Conservation (phyloP, 495 filamentous ascomycete genomes). For the Stereocaulon alpinum region DNA sequence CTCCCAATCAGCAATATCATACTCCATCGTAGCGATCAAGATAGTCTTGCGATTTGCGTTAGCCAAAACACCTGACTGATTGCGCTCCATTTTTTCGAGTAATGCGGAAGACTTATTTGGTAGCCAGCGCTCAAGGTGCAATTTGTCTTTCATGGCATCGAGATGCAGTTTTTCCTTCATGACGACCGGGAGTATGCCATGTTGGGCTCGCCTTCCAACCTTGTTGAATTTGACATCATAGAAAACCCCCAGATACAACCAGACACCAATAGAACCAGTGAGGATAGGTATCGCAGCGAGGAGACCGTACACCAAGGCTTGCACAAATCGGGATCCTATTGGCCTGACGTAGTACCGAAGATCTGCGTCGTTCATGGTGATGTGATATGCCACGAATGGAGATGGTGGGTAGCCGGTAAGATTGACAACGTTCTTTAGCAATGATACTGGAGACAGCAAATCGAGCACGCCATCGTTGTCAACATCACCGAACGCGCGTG, state of each 20-base stretch:
- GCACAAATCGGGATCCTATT: constrained; percentile 31
- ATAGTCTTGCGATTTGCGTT: constrained; percentile 24
- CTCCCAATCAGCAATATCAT: constrained; percentile 41
- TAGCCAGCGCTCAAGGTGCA: constrained; percentile 16
- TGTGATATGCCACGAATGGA: constrained; percentile 35
- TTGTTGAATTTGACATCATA: constrained; percentile 45
- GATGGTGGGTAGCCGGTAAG: constrained; percentile 34
- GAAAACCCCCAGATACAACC: constrained; percentile 36
- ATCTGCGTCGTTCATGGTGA: constrained; percentile 37
- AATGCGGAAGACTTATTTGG: constrained; percentile 10
- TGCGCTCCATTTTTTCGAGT: constrained; percentile 11
- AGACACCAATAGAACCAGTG: constrained; percentile 33
- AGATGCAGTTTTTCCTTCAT: constrained; percentile 16
- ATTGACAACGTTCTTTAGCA: constrained; percentile 37
- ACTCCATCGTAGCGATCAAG: constrained; percentile 43
- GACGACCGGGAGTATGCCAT: constrained; percentile 17
- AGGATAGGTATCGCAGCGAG: constrained; percentile 34
- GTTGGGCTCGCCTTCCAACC: constrained; percentile 27
- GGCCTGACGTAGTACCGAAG: constrained; percentile 34
- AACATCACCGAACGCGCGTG: constrained; percentile 41
- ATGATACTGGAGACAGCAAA: constrained; percentile 31
- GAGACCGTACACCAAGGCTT: constrained; percentile 38
- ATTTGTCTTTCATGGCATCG: background rate
- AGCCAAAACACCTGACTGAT: constrained; percentile 13
- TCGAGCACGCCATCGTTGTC: constrained; percentile 36